Evolutionary conservation across 1,284 basidiomycete genomes (phyloP), one percentile per base, ranked within the genome.

Genomic region (Tausonia pullulans): DNA sequence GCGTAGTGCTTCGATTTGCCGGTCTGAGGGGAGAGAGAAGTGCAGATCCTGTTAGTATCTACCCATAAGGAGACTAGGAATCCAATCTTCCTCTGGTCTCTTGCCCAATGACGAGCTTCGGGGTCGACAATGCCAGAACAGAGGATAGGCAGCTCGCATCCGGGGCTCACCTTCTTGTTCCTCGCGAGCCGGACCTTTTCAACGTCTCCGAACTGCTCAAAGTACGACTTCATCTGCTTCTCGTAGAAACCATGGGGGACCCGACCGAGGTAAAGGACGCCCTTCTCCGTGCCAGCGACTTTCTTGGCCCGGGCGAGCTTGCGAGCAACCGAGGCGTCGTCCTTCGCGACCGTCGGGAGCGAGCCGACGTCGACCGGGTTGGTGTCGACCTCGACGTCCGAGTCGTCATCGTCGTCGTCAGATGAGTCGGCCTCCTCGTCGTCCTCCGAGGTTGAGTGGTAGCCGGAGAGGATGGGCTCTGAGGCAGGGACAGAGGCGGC

Each of bases 181-280:
- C 96, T 84, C 4, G 93, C 95, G 16, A 98, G 78, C 16, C 96
- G 84, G 53, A 98, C 75, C 51, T 95, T 86, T 3, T 88, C 87
- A 54, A 99, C 85, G 58, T 87, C 83, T 16, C 96, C 96, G 70
- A 98, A 99, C 74, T 99, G 96, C 44, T 85, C 81, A 73, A 99
- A 96, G 78, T 98, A 98, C 9, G 84, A 83, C 68, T 84, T 85
- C 78, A 98, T 86, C 77, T 98, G 87, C 64, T 89, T 87, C 77
- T 99, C 96, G 77, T 92, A 95, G 79, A 98, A 98, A 27, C 94
- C 95, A 71, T 97, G 91, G 1, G 96, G 96, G 68, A 99, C 82
- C 68, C 92, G 85, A 13, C 91, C 87, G 61, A 99, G 81, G 79
- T 86, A 95, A 43, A 98, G 75, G 0, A 95, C 90, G n/a, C 93